Base-by-base conservation (phyloP, 345 rosid genomes). In the Corchorus olitorius region DNA sequence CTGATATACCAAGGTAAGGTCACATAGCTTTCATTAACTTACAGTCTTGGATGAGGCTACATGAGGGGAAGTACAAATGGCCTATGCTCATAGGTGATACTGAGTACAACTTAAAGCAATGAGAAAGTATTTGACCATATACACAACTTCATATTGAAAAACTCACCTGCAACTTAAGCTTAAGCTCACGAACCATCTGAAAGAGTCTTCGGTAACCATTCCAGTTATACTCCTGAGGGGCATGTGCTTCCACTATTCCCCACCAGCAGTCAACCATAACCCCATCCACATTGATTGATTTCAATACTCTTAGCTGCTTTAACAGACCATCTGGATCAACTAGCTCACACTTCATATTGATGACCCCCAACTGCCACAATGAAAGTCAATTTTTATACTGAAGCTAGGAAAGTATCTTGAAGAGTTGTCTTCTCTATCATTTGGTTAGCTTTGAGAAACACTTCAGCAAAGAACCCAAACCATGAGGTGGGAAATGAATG, bases 261-360 rank as follows among this genome's bases (percentile, higher is more conserved):
- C 99, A 94, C 99, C 99, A 97, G 85, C 99, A 97, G 80, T 97
- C 94, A 72, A 92, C 93, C 87, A 86, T 87, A 62, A 94, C 87
- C 43, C 99, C 98, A 83, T 97, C 97, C 37, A 91, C 85, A 75
- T 87, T 88, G 73, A 89, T 78, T 74, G 99, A 88, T 79, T 92
- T 92, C 86, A 97, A 86, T 55, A 83, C 81, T 82, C 91, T 87
- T 61, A 96, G 86, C 83, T 92, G 95, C 85, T 91, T 92, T 72
- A 87, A 83, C 80, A 96, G 75, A 77, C 94, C 88, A 75, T 94
- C 97, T 69, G 93, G 94, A 85, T 97, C 97, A 71, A 83, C 93
- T 67, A 97, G 82, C 80, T 97, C 97, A 80, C 98, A 86, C 83
- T 97, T 97, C 93, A 92, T 84, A 85, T 90, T 94, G 86, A 97